Evolutionary conservation across 768 basidiomycete genomes (phyloP).

Genomic region (Trametes sanguinea): DNA sequence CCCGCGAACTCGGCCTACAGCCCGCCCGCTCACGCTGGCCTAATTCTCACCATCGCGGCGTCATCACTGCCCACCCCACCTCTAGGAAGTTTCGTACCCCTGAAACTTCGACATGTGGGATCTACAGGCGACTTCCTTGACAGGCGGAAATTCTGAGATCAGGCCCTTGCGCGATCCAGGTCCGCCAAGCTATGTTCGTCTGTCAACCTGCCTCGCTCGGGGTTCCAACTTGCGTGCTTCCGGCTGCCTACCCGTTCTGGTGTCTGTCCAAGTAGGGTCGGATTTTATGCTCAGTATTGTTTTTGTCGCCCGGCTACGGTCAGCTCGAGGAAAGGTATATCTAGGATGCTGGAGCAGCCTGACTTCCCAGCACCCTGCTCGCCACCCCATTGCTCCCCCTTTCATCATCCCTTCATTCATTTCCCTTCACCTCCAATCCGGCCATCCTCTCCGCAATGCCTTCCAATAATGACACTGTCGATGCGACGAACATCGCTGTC

Average conservation of each 20-base stretch:
- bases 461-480: neutral
- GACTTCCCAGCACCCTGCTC: constrained; percentile 2
- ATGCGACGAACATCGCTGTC: neutral
- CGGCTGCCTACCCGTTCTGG: neutral
- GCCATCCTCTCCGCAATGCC: constrained; percentile 1
- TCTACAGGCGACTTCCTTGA: constrained; percentile 4
- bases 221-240: neutral
- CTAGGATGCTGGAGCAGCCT: neutral
- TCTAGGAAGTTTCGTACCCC: neutral
- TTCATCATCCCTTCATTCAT: neutral
- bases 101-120: constrained; percentile 11
- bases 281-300: neutral
- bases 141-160: constrained; percentile 1
- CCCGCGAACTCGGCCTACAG: neutral
- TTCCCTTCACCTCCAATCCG: neutral
- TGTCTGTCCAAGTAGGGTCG: neutral
- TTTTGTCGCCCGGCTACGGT: neutral
- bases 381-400: neutral
- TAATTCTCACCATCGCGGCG: neutral
- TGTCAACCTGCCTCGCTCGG: constrained; percentile 9
- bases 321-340: constrained; percentile 6
- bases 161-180: constrained; percentile 11
- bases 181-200: constrained; percentile 14
- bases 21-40: neutral
- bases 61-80: neutral